Percentiles rank a stretch among this genome's conserved stretches.
Evolutionary conservation across 495 filamentous ascomycete species (phyloP).

Genomic region (Podospora australis): DNA sequence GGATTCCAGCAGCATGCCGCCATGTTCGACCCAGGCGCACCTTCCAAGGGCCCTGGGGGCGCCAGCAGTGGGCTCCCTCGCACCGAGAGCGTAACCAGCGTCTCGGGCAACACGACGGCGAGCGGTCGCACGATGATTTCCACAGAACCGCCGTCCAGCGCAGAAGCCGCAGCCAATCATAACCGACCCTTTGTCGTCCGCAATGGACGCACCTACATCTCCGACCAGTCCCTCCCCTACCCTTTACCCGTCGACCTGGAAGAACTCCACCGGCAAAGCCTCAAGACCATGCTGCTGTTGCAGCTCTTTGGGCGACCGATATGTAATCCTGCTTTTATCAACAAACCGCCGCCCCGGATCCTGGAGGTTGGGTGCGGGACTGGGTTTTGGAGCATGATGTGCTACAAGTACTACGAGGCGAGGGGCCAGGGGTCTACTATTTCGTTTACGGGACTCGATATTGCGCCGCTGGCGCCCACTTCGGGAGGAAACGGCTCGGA

Average conservation of each 20-base stretch:
- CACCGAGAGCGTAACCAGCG: slow-evolving; percentile 35
- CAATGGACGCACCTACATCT: slow-evolving; percentile 74
- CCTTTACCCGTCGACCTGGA: slow-evolving; percentile 82
- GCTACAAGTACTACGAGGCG: slow-evolving; percentile 65
- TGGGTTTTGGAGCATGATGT: slow-evolving; percentile 82
- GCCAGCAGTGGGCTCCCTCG: slow-evolving; percentile 20
- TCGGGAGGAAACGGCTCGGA: neutral
- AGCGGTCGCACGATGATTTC: slow-evolving; percentile 32
- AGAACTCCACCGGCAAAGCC: slow-evolving; percentile 80
- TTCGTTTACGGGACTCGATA: slow-evolving; percentile 78
- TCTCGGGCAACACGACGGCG: slow-evolving; percentile 26
- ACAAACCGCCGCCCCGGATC: slow-evolving; percentile 65
- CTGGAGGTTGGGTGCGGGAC: slow-evolving; percentile 86
- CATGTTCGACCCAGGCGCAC: slow-evolving; percentile 30
- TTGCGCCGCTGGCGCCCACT: slow-evolving; percentile 68
- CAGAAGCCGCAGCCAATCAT: slow-evolving; percentile 26
- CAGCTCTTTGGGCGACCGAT: slow-evolving; percentile 75
- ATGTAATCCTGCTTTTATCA: slow-evolving; percentile 59
- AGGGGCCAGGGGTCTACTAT: slow-evolving; percentile 50
- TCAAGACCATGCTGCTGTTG: slow-evolving; percentile 74
- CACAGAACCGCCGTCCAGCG: slow-evolving; percentile 25
- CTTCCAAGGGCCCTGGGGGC: slow-evolving; percentile 15
- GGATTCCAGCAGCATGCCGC: slow-evolving; percentile 30
- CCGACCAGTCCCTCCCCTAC: slow-evolving; percentile 67
- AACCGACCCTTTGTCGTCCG: slow-evolving; percentile 61